Conservation (phyloP, 2,329 filamentous ascomycete genomes). For the Cladosporium sp. region DNA sequence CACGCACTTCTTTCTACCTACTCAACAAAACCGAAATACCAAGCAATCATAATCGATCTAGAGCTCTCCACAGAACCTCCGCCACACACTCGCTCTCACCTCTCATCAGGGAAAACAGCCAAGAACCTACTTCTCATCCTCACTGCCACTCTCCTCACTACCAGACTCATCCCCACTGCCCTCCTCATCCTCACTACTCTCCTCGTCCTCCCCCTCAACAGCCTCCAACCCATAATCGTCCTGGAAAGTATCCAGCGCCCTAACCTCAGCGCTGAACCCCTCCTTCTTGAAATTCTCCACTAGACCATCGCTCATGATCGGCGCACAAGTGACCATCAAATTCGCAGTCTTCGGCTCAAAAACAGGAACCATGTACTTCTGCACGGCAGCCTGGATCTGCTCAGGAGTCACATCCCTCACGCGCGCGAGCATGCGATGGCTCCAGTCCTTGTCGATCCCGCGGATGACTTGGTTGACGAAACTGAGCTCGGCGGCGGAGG, state of each 20-base stretch:
- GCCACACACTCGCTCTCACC: background rate
- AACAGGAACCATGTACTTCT: conserved; percentile 68
- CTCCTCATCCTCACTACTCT: conserved; percentile 56
- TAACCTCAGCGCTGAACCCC: conserved; percentile 74
- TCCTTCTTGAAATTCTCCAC: conserved; percentile 66
- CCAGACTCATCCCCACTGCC: conserved; percentile 47
- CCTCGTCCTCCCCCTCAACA: conserved; percentile 55
- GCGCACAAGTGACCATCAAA: conserved; percentile 81
- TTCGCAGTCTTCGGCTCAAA: conserved; percentile 79
- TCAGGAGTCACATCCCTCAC: conserved; percentile 72
- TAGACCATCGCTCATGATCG: conserved; percentile 76
- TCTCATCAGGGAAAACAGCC: no score
- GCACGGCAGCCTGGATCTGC: conserved; percentile 70
- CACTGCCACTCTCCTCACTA: conserved; percentile 18
- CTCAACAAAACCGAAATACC: no score
- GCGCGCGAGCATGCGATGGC: conserved; percentile 67
- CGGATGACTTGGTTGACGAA: conserved; percentile 78
- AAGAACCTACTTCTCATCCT: conserved; percentile 11
- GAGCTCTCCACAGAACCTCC: no score
- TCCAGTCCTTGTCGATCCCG: conserved; percentile 71
- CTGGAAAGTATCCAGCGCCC: conserved; percentile 72
- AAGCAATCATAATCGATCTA: no score
- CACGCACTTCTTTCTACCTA: no score
- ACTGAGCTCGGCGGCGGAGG: conserved; percentile 73
- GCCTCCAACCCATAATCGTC: conserved; percentile 81